Base-by-base conservation (phyloP, 2,329 filamentous ascomycete genomes). In the Exophiala alcalophila region DNA sequence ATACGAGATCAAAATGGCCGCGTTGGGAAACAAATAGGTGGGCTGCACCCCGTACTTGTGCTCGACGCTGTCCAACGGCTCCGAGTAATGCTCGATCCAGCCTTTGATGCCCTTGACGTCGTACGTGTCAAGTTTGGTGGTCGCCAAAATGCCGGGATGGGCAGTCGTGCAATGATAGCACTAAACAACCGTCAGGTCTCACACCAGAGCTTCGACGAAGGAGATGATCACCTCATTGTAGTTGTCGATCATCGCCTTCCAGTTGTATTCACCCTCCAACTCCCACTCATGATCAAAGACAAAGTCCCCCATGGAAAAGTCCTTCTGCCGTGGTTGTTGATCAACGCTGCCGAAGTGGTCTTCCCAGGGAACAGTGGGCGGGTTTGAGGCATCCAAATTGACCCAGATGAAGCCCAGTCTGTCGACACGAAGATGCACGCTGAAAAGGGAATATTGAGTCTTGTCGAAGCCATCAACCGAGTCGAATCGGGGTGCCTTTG, bases 181-280 rank as follows among this genome's bases (percentile, higher is more conserved):
- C 45, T 47, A 33, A 25, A 5, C 4, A 18, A n/a, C n/a, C 9
- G 21, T 43, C 26, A 30, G 21, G n/a, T n/a, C n/a, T 25, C 10
- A 16, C 23, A 15, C 11, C 9, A 6, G 9, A 4, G 6, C 12
- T 10, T 26, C 21, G 3, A 18, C 4, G 2, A 7, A n/a, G 9
- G 28, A n/a, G 3, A 2, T 4, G 12, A 4, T 15, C 18, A 40
- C 38, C 51, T 63, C 78, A 58, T 83, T 83, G 66, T 80, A 83
- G 64, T 82, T 81, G 57, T 82, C 78, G 10, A 72, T 71, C 21
- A 78, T 59, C 16, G 74, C 72, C 63, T 80, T 80, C 77, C 77
- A 80, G 64, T 80, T 80, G 57, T 72, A 77, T 21, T 71, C 67
- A 0, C 71, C 72, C 34, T 76, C 70, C 69, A 77, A 72, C 52